phyloP scores from a whole-genome alignment of 2,329 filamentous ascomycete genomes.

The Clonostachys solani region DNA sequence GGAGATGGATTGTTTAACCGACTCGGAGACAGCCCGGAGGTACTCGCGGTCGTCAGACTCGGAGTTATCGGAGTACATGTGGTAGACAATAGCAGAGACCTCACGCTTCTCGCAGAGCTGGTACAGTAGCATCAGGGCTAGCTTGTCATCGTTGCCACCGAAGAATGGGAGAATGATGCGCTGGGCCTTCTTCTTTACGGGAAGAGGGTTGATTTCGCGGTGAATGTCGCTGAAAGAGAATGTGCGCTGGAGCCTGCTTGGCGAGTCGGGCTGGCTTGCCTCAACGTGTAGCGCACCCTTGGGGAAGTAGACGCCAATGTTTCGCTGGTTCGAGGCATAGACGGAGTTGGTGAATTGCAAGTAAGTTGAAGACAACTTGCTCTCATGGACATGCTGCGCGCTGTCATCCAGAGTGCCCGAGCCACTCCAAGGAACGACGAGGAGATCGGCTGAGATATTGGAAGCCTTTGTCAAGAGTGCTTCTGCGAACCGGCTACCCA shows the following conservation, averaged over 20 bases:
- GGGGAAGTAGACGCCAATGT: conserved; percentile 77
- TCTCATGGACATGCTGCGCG: conserved; percentile 18
- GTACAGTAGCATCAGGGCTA: conserved; percentile 75
- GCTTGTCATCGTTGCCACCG: conserved; percentile 76
- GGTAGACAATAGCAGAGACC: conserved; percentile 73
- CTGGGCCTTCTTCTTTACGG: conserved; percentile 65
- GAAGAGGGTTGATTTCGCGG: conserved; percentile 50
- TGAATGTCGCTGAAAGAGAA: conserved; percentile 54
- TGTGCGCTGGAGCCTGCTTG: conserved; percentile 42
- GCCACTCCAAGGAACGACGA: conserved; percentile 89
- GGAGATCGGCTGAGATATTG: conserved; percentile 66
- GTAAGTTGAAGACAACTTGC: conserved; percentile 48
- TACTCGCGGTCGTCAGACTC: conserved; percentile 19
- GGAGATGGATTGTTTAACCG: conserved; percentile 10
- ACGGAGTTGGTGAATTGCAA: conserved; percentile 68
- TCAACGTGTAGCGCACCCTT: conserved; percentile 22
- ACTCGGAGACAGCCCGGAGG: conserved; percentile 11
- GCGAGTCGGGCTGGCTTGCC: conserved; percentile 11
- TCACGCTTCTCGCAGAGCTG: conserved; percentile 78
- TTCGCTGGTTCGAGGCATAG: conserved; percentile 59
- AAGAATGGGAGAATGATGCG: conserved; percentile 87
- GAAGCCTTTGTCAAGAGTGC: conserved; percentile 68
- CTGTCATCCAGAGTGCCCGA: conserved; percentile 68
- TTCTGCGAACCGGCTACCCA: conserved; percentile 73
- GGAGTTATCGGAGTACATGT: conserved; percentile 16